A percentile compares a stretch with the other conserved stretches of the same genome.
These are phyloP conservation scores for Rusavskia elegans DNA, from an alignment of 495 filamentous ascomycete genomes.

Conservation along the genomic window DNA sequence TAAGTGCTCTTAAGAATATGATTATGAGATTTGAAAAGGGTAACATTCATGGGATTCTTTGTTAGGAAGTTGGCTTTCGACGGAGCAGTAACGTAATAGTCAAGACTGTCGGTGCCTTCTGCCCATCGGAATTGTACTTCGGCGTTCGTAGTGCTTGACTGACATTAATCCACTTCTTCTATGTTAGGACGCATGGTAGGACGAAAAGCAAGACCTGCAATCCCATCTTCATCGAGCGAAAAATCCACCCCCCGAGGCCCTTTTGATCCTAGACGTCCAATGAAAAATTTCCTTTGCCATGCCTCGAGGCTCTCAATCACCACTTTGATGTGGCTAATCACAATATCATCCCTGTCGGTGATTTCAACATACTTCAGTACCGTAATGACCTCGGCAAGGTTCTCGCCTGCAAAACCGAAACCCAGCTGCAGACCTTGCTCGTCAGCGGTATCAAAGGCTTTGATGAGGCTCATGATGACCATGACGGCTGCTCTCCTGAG, in stretches of 20 bases:
- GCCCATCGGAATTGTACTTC: too few relatives aligned
- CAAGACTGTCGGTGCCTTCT: too few relatives aligned
- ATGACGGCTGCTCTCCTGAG: constrained; percentile 57
- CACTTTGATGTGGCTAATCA: constrained; percentile 52
- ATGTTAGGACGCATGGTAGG: constrained; percentile 18
- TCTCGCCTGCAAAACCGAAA: constrained; percentile 45
- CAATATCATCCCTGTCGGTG: constrained; percentile 57
- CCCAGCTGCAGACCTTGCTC: constrained; percentile 34
- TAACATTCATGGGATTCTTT: too few relatives aligned
- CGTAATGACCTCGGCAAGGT: constrained; percentile 44
- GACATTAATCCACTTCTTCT: constrained; percentile 35
- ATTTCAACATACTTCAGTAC: constrained; percentile 49
- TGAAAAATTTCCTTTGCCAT: constrained; percentile 44
- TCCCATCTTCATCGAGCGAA: constrained; percentile 20
- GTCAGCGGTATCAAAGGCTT: constrained; percentile 42
- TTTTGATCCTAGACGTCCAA: constrained; percentile 23
- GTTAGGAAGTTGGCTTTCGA: too few relatives aligned
- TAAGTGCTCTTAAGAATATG: too few relatives aligned
- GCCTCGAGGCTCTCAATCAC: constrained; percentile 58
- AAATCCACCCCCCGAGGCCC: constrained; percentile 14
- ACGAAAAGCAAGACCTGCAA: constrained; percentile 17
- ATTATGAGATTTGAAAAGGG: too few relatives aligned
- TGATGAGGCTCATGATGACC: constrained; percentile 49
- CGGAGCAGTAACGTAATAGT: too few relatives aligned
- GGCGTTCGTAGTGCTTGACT: too few relatives aligned